These are phyloP conservation scores for Canavalia ensiformis DNA, from an alignment of 306 rosid genomes.

Conservation along the genomic window DNA sequence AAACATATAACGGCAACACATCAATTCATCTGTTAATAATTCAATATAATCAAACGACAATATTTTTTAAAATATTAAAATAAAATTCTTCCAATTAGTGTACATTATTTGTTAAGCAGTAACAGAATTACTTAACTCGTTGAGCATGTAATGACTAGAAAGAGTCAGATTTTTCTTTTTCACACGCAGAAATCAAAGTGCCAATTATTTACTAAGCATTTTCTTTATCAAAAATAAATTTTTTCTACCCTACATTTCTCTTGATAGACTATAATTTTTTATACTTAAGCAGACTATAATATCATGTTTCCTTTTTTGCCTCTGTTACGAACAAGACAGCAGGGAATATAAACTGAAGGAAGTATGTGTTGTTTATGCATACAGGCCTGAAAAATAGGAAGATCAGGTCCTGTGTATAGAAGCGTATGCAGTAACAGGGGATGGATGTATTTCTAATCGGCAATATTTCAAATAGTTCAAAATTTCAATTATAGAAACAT, in stretches of 20 bases:
- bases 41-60: no score
- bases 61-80: no score
- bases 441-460: slow-evolving; percentile 14
- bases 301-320: neutral
- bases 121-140: neutral
- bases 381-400: no score
- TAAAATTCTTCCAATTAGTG: no score
- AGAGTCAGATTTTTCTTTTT: neutral
- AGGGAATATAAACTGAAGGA: no score
- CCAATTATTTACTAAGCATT: neutral
- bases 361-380: no score
- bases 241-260: neutral
- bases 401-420: no score
- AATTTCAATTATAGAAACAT: slow-evolving; percentile 43
- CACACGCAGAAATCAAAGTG: neutral
- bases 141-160: neutral
- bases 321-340: neutral
- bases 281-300: neutral
- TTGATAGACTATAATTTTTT: neutral
- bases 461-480: slow-evolving; percentile 15
- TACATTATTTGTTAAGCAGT: neutral
- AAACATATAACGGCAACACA: no score
- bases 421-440: neutral
- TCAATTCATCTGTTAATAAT: no score
- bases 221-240: no score